A percentile compares a stretch with the other conserved stretches of the same genome.
Conservation (phyloP, 2,329 filamentous ascomycete species). For the Chrysosporium queenslandicum region DNA sequence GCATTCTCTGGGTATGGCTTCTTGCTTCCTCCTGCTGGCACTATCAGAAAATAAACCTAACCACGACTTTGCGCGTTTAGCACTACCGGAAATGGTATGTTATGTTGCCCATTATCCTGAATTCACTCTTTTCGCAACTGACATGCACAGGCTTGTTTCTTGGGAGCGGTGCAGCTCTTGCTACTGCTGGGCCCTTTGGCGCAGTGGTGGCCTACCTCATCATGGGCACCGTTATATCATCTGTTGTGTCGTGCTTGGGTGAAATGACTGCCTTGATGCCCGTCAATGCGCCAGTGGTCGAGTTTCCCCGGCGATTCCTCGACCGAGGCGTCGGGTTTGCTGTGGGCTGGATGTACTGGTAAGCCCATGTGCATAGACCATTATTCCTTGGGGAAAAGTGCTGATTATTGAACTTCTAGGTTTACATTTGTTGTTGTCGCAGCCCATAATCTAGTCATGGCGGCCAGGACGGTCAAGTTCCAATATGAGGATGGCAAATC, state of each 20-base stretch:
- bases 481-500: slow-evolving; percentile 26
- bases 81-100: slow-evolving; percentile 34
- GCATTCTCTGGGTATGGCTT: slow-evolving; percentile 35
- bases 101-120: background rate
- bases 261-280: slow-evolving; percentile 38
- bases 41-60: slow-evolving; percentile 8
- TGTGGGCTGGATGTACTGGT: slow-evolving; percentile 40
- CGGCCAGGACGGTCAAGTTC: slow-evolving; percentile 35
- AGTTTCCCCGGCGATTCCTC: slow-evolving; percentile 33
- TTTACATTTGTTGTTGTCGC: slow-evolving; percentile 26
- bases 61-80: slow-evolving; percentile 16
- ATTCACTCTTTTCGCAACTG: background rate
- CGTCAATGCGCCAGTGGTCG: slow-evolving; percentile 35
- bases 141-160: slow-evolving; percentile 30
- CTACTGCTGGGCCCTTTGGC: slow-evolving; percentile 34
- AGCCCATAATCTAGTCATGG: slow-evolving; percentile 31
- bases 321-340: slow-evolving; percentile 39
- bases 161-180: slow-evolving; percentile 34
- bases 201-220: slow-evolving; percentile 35
- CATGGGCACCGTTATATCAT: slow-evolving; percentile 37
- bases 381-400: background rate
- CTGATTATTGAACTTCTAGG: slow-evolving; percentile 17
- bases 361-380: slow-evolving; percentile 4
- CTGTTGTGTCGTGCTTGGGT: slow-evolving; percentile 38
- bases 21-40: background rate